These are phyloP conservation scores for Carallia pectinifolia DNA, from an alignment of 345 rosid species.

Conservation along the genomic window DNA sequence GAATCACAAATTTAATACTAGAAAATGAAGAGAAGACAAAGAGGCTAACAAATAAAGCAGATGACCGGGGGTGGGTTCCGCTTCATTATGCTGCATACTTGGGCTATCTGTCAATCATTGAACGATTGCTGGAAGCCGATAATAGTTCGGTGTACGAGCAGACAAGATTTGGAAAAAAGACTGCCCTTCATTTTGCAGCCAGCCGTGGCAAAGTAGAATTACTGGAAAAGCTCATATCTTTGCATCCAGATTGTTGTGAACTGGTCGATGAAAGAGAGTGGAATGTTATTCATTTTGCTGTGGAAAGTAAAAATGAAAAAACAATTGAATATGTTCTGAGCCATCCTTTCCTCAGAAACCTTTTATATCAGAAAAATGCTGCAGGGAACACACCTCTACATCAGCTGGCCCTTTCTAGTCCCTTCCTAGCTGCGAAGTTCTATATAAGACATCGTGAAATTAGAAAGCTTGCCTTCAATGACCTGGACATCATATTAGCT, in stretches of 20 bases:
- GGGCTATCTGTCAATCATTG: not conserved
- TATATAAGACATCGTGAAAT: not conserved
- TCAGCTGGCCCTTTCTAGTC: constrained; percentile 2
- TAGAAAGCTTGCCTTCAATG: not conserved
- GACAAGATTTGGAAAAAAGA: not conserved
- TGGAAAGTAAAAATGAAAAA: not conserved
- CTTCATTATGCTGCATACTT: constrained; percentile 17
- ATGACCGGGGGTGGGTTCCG: constrained; percentile 25
- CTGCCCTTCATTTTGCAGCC: constrained; percentile 17
- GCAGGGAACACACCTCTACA: constrained; percentile 18
- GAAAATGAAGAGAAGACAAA: not conserved
- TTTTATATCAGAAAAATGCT: constrained; percentile 10
- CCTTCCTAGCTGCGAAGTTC: not conserved
- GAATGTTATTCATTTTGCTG: constrained; percentile 20
- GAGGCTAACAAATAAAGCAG: not conserved
- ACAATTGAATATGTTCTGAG: not conserved
- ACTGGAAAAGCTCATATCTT: not conserved
- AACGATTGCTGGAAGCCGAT: not conserved
- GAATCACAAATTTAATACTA: constrained; percentile 9
- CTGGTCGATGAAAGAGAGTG: constrained; percentile 8
- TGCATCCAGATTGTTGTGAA: constrained; percentile 17
- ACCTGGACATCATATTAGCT: not conserved
- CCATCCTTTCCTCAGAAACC: not conserved
- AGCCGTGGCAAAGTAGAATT: not conserved
- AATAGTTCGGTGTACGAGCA: not conserved